Base-by-base conservation (phyloP, 169 alveolate species). In the Cryptosporidium xiaoi region DNA sequence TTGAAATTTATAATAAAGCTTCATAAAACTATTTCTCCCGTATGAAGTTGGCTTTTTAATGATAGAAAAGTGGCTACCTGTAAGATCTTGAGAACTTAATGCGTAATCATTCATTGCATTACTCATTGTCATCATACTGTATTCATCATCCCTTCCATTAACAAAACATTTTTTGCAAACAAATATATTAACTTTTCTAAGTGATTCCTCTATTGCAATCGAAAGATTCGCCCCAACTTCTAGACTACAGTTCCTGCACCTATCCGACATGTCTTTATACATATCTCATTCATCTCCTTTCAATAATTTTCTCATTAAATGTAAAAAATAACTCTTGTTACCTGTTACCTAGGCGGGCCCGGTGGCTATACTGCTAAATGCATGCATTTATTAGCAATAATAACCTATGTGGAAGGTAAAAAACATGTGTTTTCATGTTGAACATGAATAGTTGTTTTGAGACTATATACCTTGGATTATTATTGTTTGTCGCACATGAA, bases 1-100 rank as follows among this genome's bases (percentile, higher is more conserved):
- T 66, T 77, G 87, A 44, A 77, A 77, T 60, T 62, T 77, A 50
- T 77, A 77, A 27, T 77, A 77, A 3, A 77, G 55, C 87, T 77
- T 77, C 87, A 77, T 77, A 44, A 58, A 77, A n/a, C 71, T 77
- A n/a, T 77, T 77, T 18, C 34, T 77, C 2, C 87, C 71, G 36
- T 77, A 62, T 7, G 87, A 62, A 60, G 69, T 60, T 60, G 71
- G 87, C 20, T 77, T 77, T 48, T 77, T 77, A 7, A 77, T 34
- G 12, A 77, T 13, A 15, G 77, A 68, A 56, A 77, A 62, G 13
- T 66, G 60, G 3, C 15, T 60, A n/a, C 64, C 71, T 20, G 64
- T 77, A 12, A 77, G 51, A 77, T 77, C 87, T 29, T 56, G 62
- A 33, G 69, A 13, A 20, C 55, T 77, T 34, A 77, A 60, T 44